Conservation (phyloP, 2,329 filamentous ascomycete species). For the Pseudogymnoascus sp. region DNA sequence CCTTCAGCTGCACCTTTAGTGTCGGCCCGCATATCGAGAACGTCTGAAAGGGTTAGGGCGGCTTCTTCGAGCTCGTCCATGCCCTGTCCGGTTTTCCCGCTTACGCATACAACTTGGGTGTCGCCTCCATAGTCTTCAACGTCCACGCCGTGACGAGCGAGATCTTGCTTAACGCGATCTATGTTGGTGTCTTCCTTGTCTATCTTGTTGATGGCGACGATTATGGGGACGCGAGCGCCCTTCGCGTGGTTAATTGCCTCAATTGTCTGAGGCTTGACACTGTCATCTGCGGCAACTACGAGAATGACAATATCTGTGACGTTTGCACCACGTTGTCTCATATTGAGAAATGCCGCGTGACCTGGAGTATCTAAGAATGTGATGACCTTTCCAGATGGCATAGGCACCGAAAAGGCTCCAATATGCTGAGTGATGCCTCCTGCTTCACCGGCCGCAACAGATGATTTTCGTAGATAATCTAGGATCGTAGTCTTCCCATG, state of each 20-base stretch:
- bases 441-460: conserved; percentile 82
- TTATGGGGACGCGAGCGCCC: conserved; percentile 81
- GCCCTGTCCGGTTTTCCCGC: conserved; percentile 85
- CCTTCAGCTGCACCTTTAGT: conserved; percentile 72
- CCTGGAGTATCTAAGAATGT: conserved; percentile 97
- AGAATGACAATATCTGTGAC: conserved; percentile 96
- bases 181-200: conserved; percentile 79
- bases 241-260: conserved; percentile 94
- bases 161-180: conserved; percentile 80
- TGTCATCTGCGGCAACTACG: conserved; percentile 93
- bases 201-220: conserved; percentile 96
- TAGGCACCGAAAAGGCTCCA: conserved; percentile 85
- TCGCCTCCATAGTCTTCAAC: conserved; percentile 95
- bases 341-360: conserved; percentile 89
- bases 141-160: conserved; percentile 74
- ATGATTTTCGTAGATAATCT: conserved; percentile 88
- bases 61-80: conserved; percentile 91
- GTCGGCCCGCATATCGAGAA: conserved; percentile 84
- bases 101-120: conserved; percentile 83
- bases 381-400: conserved; percentile 80
- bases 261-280: conserved; percentile 92
- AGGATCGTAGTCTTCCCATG: conserved; percentile 96
- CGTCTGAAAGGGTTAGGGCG: conserved; percentile 75
- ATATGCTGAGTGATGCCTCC: conserved; percentile 98
- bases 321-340: conserved; percentile 90